Conservation (phyloP, 176 grass and related monocot species). For the Oryza glumipatula region DNA sequence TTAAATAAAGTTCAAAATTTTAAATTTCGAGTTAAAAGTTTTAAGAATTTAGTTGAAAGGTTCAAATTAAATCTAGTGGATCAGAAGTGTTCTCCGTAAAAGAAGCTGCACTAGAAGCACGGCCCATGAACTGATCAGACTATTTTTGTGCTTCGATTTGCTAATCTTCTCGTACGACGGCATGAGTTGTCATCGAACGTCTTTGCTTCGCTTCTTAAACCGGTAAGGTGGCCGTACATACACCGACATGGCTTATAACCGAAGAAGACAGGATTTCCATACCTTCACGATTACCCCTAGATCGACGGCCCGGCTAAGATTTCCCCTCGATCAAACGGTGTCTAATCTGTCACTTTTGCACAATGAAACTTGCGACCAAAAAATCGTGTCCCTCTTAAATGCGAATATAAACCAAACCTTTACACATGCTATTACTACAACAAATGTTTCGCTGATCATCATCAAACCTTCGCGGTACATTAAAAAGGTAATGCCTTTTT, state of each 20-base stretch:
- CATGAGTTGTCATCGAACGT: background rate
- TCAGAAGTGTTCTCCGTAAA: too few relatives aligned
- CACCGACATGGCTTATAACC: background rate
- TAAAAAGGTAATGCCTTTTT: background rate
- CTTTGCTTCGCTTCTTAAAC: slow-evolving; percentile 47
- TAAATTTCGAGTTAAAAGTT: too few relatives aligned
- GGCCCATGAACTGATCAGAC: background rate
- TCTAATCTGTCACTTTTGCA: background rate
- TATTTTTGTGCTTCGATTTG: background rate
- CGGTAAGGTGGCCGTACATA: background rate
- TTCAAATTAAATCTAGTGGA: too few relatives aligned
- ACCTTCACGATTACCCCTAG: background rate
- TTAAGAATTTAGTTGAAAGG: too few relatives aligned
- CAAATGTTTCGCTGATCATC: background rate
- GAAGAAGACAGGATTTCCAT: background rate
- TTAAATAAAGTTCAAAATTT: too few relatives aligned
- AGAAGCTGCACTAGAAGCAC: too few relatives aligned
- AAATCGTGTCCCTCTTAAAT: background rate
- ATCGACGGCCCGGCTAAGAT: background rate
- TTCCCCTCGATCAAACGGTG: background rate
- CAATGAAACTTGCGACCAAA: background rate
- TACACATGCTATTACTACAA: background rate
- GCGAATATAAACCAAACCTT: background rate
- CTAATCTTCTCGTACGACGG: background rate
- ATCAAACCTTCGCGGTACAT: background rate